Conservation (phyloP, 257 asterid species). For the Fraxinus cuspidata region DNA sequence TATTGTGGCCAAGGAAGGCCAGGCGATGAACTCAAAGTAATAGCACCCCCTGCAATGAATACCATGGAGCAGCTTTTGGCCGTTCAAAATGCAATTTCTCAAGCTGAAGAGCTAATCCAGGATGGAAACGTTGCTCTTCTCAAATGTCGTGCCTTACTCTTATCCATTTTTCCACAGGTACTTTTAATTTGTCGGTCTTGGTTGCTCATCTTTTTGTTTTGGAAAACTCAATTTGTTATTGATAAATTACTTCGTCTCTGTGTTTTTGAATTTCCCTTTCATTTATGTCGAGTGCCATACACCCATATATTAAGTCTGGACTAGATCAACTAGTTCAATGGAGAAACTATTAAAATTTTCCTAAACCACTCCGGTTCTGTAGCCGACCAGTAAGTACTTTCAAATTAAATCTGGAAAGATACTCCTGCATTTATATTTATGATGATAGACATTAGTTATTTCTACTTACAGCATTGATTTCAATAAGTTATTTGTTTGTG, state of each 20-base stretch:
- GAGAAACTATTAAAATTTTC: neutral
- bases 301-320: neutral
- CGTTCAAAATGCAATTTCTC: constrained; percentile 86
- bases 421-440: neutral
- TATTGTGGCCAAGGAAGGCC: constrained; percentile 60
- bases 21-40: constrained; percentile 69
- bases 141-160: constrained; percentile 71
- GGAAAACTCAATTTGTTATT: neutral
- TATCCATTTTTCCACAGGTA: constrained; percentile 92
- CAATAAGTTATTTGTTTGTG: neutral
- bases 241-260: neutral
- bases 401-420: neutral
- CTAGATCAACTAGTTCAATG: neutral
- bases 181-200: constrained; percentile 1
- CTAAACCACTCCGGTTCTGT: neutral
- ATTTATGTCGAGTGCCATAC: neutral
- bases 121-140: constrained; percentile 82
- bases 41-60: constrained; percentile 79
- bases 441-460: neutral
- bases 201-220: constrained; percentile 12
- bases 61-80: constrained; percentile 97
- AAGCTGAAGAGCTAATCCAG: constrained; percentile 84
- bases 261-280: neutral
- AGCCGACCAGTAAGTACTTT: neutral
- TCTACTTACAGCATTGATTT: no score